Base-by-base conservation (phyloP, 768 basidiomycete genomes). In the Royoungia palumana region DNA sequence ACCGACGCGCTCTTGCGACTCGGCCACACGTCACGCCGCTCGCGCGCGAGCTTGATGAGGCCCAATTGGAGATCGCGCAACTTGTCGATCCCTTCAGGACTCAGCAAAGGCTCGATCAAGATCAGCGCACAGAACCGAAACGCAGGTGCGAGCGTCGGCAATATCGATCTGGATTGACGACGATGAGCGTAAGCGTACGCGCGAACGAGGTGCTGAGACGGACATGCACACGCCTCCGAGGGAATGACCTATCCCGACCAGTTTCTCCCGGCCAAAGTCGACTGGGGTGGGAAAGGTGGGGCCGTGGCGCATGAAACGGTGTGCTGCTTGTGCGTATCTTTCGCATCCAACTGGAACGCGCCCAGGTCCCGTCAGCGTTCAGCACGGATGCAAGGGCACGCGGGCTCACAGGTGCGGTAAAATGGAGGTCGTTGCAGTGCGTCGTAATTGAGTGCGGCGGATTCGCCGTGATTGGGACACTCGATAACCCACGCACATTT, bases 401-500 rank as follows among this genome's bases (percentile, higher is more conserved):
- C 6, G 10, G 41, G 52, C 77, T 54, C 57, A 82, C 79, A 83
- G 41, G 69, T 68, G 39, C 70, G 71, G 40, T 70, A 68, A 60
- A 72, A 79, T 27, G 73, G 74, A 6, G 72, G 70, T 6, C 60
- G 58, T 35, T 69, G 70, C 45, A 85, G 67, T 1, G 71, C 61
- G n/a, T 58, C 54, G 39, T 74, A 72, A 60, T 87, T 87, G 54
- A 83, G 57, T 44, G 62, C 47, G 0, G 75, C 81, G 6, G 84
- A 77, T 56, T 78, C 78, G 12, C 85, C 85, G 59, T 87, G 85
- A 57, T 87, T 87, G 3, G 85, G 85, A 59, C 83, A 84, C 49
- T 87, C 85, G 53, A 87, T 72, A 32, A 75, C 72, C 82, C 83
- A 87, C 17, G 82, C 84, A 35, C 51, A 67, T 49, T 63, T 66